Conservation (phyloP, 306 rosid genomes). For the Datisca glomerata region DNA sequence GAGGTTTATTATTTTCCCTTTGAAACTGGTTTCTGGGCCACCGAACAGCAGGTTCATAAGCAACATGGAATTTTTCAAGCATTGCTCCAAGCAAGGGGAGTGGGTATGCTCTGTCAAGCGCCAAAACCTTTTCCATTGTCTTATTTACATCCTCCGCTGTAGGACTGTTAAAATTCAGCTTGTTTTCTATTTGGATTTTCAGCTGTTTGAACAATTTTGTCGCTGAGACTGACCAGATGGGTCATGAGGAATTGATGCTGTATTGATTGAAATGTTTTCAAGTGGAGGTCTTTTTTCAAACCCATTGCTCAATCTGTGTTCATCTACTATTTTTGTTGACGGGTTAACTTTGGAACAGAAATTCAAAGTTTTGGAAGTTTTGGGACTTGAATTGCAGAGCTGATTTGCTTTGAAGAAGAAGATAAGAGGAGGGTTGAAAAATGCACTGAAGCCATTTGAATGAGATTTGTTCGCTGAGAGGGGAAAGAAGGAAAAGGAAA, state of each 20-base stretch:
- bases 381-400: conserved; percentile 41
- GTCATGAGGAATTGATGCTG: too few relatives aligned
- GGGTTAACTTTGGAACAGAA: conserved; percentile 15
- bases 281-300: conserved; percentile 23
- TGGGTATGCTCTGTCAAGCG: too few relatives aligned
- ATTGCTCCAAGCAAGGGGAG: conserved; percentile 61
- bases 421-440: conserved; percentile 14
- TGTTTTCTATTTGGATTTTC: too few relatives aligned
- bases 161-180: conserved; percentile 19
- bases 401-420: conserved; percentile 14
- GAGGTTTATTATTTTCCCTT: too few relatives aligned
- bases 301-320: conserved; percentile 15
- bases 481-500: too few relatives aligned
- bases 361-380: conserved; percentile 21
- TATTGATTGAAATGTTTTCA: too few relatives aligned
- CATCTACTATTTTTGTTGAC: conserved; percentile 25
- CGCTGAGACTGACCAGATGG: conserved; percentile 17
- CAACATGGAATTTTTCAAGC: conserved; percentile 56
- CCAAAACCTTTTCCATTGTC: too few relatives aligned
- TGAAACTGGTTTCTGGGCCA: too few relatives aligned
- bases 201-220: conserved; percentile 67
- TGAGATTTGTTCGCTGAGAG: conserved; percentile 3
- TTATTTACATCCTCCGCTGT: conserved; percentile 18
- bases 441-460: conserved; percentile 36
- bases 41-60: conserved; percentile 49